Evolutionary conservation across 2,329 filamentous ascomycete species (phyloP).

Genomic region (Diplodia corticola): DNA sequence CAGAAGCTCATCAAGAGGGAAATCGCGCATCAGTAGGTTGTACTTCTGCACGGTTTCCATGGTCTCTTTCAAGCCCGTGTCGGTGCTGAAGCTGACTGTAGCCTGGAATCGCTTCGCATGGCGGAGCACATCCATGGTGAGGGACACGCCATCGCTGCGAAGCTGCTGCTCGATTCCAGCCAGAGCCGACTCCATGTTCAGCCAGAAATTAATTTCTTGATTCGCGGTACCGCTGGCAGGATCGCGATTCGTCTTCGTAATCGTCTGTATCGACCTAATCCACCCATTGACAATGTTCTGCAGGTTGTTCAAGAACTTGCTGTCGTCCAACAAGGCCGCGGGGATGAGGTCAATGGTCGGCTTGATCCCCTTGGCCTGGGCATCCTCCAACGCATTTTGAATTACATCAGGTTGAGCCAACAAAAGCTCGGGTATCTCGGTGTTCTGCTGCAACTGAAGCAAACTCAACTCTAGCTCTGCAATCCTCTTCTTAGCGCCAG

Average conservation of each 20-base stretch:
- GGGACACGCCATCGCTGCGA: constrained; percentile 78
- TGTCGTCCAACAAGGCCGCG: constrained; percentile 75
- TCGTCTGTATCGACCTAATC: constrained; percentile 98
- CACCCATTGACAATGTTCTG: constrained; percentile 94
- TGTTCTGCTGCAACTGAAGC: constrained; percentile 92
- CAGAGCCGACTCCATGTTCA: constrained; percentile 92
- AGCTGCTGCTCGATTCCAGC: constrained; percentile 90
- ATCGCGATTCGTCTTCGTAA: constrained; percentile 92
- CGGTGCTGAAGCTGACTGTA: constrained; percentile 92
- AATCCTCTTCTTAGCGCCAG: constrained; percentile 95
- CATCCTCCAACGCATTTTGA: constrained; percentile 79
- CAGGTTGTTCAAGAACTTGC: constrained; percentile 86
- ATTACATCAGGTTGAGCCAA: constrained; percentile 87
- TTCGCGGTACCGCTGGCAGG: constrained; percentile 76
- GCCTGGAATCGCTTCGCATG: constrained; percentile 98
- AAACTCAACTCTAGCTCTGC: constrained; percentile 91
- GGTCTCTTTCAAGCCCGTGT: constrained; percentile 93
- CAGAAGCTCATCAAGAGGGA: constrained; percentile 90
- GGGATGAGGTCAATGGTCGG: constrained; percentile 80
- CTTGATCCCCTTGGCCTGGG: constrained; percentile 64
- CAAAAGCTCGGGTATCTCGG: constrained; percentile 91
- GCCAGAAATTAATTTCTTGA: constrained; percentile 98
- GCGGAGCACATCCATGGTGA: constrained; percentile 93
- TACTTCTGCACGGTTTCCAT: constrained; percentile 97
- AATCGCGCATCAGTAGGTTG: constrained; percentile 98